Evolutionary conservation across 257 asterid species (phyloP), one percentile per base, ranked within the genome.

Genomic region (Coffea canephora): DNA sequence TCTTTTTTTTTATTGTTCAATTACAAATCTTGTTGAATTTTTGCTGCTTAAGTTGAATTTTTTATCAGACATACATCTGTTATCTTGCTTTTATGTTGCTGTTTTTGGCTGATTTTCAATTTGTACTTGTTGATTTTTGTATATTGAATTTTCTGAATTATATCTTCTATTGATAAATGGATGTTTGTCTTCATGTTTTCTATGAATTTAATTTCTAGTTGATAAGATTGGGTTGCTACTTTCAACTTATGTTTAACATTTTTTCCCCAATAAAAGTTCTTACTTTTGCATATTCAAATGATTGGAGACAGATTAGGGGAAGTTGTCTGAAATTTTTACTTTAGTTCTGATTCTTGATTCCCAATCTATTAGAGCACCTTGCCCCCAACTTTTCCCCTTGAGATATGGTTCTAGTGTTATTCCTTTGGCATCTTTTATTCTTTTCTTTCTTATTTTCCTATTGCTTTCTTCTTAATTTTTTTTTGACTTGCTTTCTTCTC

Each of bases 261-360:
- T 73, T 80, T 18, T 39, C 57, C 57, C 52, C 27, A 54, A n/a
- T 18, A 43, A 70, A 76, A 31, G 43, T 50, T 43, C 12, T 75
- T 46, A 49, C 70, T 77, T 66, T 80, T 68, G 78, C 45, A 73
- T 57, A 78, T 79, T 79, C 72, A 54, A 74, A 79, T 65, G 16
- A 25, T 71, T 77, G 84, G 74, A 74, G 75, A 73, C 72, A 45
- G 80, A 87, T 79, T 48, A 80, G 80, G 50, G 81, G 14, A 81
- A 67, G 76, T 81, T 71, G 75, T 76, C 52, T 50, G 61, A 74
- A 75, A 82, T 78, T 83, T 80, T 61, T 76, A 73, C 78, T 85
- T 85, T 83, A 46, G 83, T 75, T 68, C 74, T 49, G 92, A 83
- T 81, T 84, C 83, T 84, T 78, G 87, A 82, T 87, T 79, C 88